phyloP scores from a whole-genome alignment of 2,329 filamentous ascomycete species.

The Neoscytalidium dimidiatum region DNA sequence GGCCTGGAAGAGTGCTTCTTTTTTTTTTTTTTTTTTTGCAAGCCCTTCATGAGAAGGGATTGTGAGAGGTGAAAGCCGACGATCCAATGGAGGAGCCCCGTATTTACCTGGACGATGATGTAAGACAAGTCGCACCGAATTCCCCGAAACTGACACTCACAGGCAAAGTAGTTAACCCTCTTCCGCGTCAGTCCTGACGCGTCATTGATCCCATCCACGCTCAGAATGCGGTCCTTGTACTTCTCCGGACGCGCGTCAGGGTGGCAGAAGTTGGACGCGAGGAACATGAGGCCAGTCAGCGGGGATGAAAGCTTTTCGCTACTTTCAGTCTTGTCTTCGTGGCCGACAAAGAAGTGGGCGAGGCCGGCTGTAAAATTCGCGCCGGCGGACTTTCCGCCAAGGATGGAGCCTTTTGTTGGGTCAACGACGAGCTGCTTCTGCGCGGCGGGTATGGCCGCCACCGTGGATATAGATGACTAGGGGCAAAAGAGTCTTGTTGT shows the following conservation, averaged over 20 bases:
- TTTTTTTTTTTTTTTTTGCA: not conserved
- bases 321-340: not conserved
- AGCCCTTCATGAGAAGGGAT: not conserved
- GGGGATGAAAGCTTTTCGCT: not conserved
- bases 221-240: not conserved
- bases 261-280: not conserved
- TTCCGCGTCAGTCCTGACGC: not conserved
- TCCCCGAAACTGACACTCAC: too few species aligned
- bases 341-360: not conserved
- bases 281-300: not conserved
- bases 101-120: not conserved
- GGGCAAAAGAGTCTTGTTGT: slow-evolving; percentile 2
- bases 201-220: not conserved
- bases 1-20: not conserved
- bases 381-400: not conserved
- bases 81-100: not conserved
- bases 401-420: not conserved
- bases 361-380: not conserved
- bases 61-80: not conserved
- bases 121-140: too few species aligned
- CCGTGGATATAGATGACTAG: slow-evolving; percentile 29
- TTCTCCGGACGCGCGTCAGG: not conserved
- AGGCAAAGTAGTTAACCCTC: not conserved
- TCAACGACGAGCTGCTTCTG: not conserved
- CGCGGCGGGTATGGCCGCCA: slow-evolving; percentile 22